Base-by-base conservation (phyloP, 257 asterid genomes). In the Mentha longifolia region DNA sequence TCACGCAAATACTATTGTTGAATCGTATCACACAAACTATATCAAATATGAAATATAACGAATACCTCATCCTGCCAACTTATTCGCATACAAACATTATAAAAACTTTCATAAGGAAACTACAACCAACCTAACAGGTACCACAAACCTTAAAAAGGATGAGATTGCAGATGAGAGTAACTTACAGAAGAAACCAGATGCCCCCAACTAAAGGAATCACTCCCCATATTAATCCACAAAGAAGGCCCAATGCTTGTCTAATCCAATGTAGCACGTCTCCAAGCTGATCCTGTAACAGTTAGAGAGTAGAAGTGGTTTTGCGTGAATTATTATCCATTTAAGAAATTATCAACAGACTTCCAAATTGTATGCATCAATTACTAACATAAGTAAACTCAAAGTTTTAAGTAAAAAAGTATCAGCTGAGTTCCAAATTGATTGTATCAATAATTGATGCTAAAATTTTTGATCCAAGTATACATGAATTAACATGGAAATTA, bases 221-320 rank as follows among this genome's bases (percentile, higher is more conserved):
- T 61, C 99, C 99, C 96, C 99, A 94, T 73, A 89, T 63, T 57
- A 91, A 82, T 66, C 99, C 99, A 60, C 88, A 94, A 12, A 86
- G 31, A 58, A 94, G 84, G 70, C 83, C 97, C 61, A 91, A 73
- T 66, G 81, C 95, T 81, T 94, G 99, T 78, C 99, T 85, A 73
- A 87, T 86, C 99, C 99, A 94, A 80, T 94, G 99, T 61, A 94
- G 79, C 50, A 84, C 93, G 65, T 94, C 99, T 31, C 97, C 97
- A 17, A 94, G 83, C 79, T 89, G 97, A 83, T 94, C 99, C 99
- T 94, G 91, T 55, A 62, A 71, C 57, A 77, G 64, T 79, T 62
- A 67, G 19, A 73, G 55, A 73, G 69, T 15, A 37, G 67, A 33
- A 71, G 49, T 49, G 70, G 65, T 65, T 60, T 64, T 30, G 31